Percentiles rank a stretch among this genome's conserved stretches.
Conservation (phyloP, 257 asterid species). For the Solanum dulcamara region DNA sequence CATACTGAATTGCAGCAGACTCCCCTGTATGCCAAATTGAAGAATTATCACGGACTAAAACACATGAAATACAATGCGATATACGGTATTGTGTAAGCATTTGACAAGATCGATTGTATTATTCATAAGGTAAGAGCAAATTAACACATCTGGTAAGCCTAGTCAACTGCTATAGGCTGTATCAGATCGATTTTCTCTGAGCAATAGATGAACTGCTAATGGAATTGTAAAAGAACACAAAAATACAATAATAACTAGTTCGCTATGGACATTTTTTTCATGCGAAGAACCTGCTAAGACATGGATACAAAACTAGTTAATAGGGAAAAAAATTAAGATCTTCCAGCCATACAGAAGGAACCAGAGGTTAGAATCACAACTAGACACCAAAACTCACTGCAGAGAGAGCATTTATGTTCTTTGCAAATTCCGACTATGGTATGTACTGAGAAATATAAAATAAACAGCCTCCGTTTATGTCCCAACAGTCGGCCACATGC, state of each 20-base stretch:
- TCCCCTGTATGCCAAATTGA: slow-evolving; percentile 34
- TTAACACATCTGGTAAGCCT: not conserved
- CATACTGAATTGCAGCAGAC: slow-evolving; percentile 85
- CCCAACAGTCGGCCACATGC: not conserved
- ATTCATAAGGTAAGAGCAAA: not conserved
- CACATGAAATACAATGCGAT: not conserved
- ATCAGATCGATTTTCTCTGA: not conserved
- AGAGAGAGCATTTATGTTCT: not conserved
- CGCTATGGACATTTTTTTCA: not conserved
- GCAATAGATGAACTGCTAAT: not conserved
- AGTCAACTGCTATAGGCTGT: not conserved
- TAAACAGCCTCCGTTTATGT: not conserved
- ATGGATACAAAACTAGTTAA: not conserved
- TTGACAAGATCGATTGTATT: not conserved
- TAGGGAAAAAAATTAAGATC: not conserved
- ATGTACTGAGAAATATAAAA: not conserved
- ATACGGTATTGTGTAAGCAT: not conserved
- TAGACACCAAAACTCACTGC: not conserved
- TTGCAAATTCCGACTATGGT: not conserved
- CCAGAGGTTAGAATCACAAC: not conserved
- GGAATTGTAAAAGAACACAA: not conserved
- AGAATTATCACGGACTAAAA: not conserved
- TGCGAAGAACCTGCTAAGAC: not conserved
- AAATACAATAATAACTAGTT: not conserved
- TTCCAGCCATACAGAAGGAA: not conserved